These are phyloP conservation scores for Aurantiochytrium sp. DNA, from an alignment of 108 stramenopile species.

Conservation along the genomic window DNA sequence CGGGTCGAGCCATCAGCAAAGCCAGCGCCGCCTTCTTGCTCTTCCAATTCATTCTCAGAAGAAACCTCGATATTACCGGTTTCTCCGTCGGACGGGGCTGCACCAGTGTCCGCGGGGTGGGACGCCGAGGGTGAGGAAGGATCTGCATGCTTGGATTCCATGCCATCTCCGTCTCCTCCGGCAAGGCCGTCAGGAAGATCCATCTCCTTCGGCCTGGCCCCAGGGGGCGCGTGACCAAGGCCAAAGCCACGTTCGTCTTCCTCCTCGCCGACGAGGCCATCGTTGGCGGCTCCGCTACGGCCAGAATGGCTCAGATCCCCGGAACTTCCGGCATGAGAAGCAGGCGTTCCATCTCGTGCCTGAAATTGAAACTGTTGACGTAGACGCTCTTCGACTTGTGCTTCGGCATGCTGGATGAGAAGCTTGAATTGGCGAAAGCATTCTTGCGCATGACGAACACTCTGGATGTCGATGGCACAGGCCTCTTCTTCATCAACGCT, in stretches of 20 bases:
- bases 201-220: neutral
- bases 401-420: slow-evolving; percentile 28
- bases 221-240: slow-evolving; percentile 16
- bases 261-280: slow-evolving; percentile 15
- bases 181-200: neutral
- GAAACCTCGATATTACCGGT: neutral
- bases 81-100: too few relatives aligned
- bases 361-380: neutral
- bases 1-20: neutral
- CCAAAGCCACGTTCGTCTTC: slow-evolving; percentile 22
- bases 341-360: neutral
- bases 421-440: slow-evolving; percentile 48
- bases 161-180: neutral
- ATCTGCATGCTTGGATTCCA: neutral
- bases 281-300: neutral
- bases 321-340: neutral
- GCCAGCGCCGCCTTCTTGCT: neutral
- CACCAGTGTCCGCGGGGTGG: neutral
- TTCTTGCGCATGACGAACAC: slow-evolving; percentile 56
- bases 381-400: neutral
- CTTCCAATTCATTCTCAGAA: neutral
- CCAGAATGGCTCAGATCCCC: neutral
- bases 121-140: neutral
- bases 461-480: slow-evolving; percentile 23
- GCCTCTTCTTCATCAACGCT: slow-evolving; percentile 29